A percentile compares a stretch with the other conserved stretches of the same genome.
Evolutionary conservation across 441 rosid species (phyloP).

Genomic region (Arabidopsis lyrata): DNA sequence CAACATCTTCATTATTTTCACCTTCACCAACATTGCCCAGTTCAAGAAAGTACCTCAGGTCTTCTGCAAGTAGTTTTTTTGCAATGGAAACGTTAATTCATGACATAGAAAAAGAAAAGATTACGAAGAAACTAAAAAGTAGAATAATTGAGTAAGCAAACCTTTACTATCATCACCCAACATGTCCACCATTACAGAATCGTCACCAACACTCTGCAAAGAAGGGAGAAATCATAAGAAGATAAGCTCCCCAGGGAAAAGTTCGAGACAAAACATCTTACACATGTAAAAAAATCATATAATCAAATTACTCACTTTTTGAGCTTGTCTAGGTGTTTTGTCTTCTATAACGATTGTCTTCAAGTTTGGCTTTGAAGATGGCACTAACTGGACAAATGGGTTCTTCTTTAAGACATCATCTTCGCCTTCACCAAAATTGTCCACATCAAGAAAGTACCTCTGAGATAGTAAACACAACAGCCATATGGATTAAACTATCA

Average conservation of each 20-base stretch:
- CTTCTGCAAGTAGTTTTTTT: too few relatives aligned
- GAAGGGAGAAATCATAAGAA: slow-evolving; percentile 1
- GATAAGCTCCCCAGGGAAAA: slow-evolving; percentile 10
- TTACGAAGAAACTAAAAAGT: too few relatives aligned
- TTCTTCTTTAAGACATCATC: slow-evolving; percentile 58
- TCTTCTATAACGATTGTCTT: slow-evolving; percentile 40
- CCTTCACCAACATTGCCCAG: slow-evolving; percentile 67
- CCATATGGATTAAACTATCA: slow-evolving; percentile 1
- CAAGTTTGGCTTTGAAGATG: slow-evolving; percentile 63
- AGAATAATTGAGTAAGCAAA: slow-evolving; percentile 17
- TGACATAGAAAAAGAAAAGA: too few relatives aligned
- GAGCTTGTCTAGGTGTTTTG: slow-evolving; percentile 41
- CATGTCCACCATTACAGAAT: slow-evolving; percentile 63
- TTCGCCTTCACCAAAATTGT: slow-evolving; percentile 53
- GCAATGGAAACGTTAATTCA: too few relatives aligned
- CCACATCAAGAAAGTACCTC: slow-evolving; percentile 79
- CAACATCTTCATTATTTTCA: slow-evolving; percentile 53
- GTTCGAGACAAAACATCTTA: not conserved
- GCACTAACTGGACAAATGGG: slow-evolving; percentile 71
- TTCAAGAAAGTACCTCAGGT: slow-evolving; percentile 65
- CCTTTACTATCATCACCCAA: slow-evolving; percentile 77
- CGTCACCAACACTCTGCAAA: slow-evolving; percentile 50
- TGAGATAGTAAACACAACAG: slow-evolving; percentile 37
- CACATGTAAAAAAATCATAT: not conserved
- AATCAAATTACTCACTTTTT: slow-evolving; percentile 45